Percentiles rank a stretch among this genome's conserved stretches.
Evolutionary conservation across 2,329 filamentous ascomycete genomes (phyloP).

Genomic region (Drechslerella dactyloides): DNA sequence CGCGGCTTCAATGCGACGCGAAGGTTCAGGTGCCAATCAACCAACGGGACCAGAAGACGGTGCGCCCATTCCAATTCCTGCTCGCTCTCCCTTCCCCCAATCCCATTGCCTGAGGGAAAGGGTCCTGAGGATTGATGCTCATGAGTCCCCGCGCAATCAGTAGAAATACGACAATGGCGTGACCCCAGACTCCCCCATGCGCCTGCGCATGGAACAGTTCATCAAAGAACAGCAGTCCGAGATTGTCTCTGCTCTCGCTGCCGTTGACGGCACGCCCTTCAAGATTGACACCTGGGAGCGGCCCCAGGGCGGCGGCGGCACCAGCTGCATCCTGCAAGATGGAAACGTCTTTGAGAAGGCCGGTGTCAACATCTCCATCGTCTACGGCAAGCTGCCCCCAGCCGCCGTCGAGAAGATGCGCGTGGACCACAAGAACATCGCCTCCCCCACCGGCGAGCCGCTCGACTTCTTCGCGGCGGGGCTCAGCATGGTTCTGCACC

Average conservation of each 20-base stretch:
- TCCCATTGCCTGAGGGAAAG: too few relatives aligned
- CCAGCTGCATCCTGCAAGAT: constrained; percentile 92
- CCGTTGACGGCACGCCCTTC: constrained; percentile 83
- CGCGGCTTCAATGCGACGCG: constrained; percentile 45
- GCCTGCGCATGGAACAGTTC: constrained; percentile 94
- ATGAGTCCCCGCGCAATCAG: constrained; percentile 23
- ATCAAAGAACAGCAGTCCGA: constrained; percentile 90
- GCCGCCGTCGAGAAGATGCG: constrained; percentile 91
- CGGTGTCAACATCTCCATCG: constrained; percentile 91
- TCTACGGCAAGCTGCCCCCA: constrained; percentile 88
- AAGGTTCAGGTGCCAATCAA: constrained; percentile 34
- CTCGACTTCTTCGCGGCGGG: constrained; percentile 96
- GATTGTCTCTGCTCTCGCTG: constrained; percentile 82
- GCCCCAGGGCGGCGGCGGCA: constrained; percentile 80
- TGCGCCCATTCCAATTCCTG: constrained; percentile 18
- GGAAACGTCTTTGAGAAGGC: constrained; percentile 98
- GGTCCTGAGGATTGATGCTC: constrained; percentile 46
- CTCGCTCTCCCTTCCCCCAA: constrained; percentile 59
- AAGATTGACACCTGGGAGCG: constrained; percentile 84
- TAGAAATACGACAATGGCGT: constrained; percentile 78
- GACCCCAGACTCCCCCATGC: constrained; percentile 84
- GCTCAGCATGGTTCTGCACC: constrained; percentile 89
- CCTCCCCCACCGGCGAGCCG: constrained; percentile 74
- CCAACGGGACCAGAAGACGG: constrained; percentile 48
- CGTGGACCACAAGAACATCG: constrained; percentile 89